Evolutionary conservation across 2,329 filamentous ascomycete species (phyloP), one percentile per base, ranked within the genome.

Genomic region (Aspergillus floridensis): DNA sequence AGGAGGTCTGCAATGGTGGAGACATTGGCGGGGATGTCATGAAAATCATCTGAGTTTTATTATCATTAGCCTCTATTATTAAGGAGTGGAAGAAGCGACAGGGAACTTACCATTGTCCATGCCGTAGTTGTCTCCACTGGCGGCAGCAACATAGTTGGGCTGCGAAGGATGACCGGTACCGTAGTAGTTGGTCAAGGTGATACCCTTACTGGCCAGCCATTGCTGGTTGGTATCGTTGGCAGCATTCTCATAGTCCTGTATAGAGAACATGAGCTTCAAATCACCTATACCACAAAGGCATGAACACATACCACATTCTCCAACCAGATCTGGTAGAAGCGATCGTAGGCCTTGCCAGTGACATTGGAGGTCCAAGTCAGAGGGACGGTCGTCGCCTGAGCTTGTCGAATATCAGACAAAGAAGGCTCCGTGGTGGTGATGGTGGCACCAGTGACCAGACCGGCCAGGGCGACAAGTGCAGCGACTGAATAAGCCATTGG

Each of bases 291-390:
- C 22, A 10, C 19, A 16, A 54, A 29, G 14, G 8, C 4, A 5
- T 11, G 10, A 24, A 31, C 46, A 60, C 87, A 19, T 60, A 71
- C 82, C 52, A 87, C 89, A 72, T 92, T 93, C 78, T 92, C 90
- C 51, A 92, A 81, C 87, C 88, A 92, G 72, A 92, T 85, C 59
- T 86, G 83, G 58, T 86, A 86, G 62, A 90, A 84, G n/a, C 89
- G 86, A 71, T 92, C 53, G 10, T 60, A 62, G 7, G 58, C 52
- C 22, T 60, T 59, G 14, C 60, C 60, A 12, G 54, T 53, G 29
- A 62, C 58, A 41, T 62, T 58, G 4, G 61, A 63, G 31, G 52
- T 47, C 52, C 52, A 54, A 14, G 52, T 54, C 16, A 46, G 52
- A 46, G 52, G 52, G 24, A 54, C 16, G 2, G 52, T 54, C 38